These are phyloP conservation scores for Mycena venus DNA, from an alignment of 768 basidiomycete species.

Conservation along the genomic window DNA sequence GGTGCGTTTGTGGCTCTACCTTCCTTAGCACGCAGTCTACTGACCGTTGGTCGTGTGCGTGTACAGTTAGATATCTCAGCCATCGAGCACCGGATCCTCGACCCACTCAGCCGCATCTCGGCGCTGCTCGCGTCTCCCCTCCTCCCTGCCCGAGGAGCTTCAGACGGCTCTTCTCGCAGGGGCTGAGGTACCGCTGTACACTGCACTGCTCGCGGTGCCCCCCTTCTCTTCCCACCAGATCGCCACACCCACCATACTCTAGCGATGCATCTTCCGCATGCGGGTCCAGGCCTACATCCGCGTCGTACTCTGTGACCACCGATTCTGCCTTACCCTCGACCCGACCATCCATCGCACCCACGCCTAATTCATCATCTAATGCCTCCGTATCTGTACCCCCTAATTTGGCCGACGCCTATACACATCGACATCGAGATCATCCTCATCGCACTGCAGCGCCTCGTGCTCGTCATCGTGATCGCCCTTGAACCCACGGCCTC, in stretches of 20 bases:
- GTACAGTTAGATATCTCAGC: not conserved
- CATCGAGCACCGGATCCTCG: constrained; percentile 4
- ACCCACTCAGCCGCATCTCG: constrained; percentile 1
- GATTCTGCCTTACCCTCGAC: no score
- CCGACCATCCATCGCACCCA: not conserved
- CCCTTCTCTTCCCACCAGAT: not conserved
- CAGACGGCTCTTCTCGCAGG: not conserved
- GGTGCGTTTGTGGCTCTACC: not conserved
- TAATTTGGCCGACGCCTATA: not conserved
- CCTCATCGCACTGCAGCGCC: not conserved
- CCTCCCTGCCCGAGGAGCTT: not conserved
- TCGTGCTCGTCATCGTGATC: constrained; percentile 16
- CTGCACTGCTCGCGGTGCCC: constrained; percentile 18
- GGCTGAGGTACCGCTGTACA: constrained; percentile 14
- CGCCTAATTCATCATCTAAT: not conserved
- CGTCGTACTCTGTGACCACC: not conserved
- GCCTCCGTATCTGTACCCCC: no score
- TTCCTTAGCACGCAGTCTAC: not conserved
- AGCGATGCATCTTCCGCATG: not conserved
- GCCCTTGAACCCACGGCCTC: not conserved
- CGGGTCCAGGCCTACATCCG: not conserved
- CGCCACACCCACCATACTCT: not conserved
- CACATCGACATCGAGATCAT: not conserved
- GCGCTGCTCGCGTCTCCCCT: constrained; percentile 8
- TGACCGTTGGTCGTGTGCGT: not conserved